Evolutionary conservation across 805 yeast species (phyloP).

Genomic region (Lipomyces spencermartinsiae): DNA sequence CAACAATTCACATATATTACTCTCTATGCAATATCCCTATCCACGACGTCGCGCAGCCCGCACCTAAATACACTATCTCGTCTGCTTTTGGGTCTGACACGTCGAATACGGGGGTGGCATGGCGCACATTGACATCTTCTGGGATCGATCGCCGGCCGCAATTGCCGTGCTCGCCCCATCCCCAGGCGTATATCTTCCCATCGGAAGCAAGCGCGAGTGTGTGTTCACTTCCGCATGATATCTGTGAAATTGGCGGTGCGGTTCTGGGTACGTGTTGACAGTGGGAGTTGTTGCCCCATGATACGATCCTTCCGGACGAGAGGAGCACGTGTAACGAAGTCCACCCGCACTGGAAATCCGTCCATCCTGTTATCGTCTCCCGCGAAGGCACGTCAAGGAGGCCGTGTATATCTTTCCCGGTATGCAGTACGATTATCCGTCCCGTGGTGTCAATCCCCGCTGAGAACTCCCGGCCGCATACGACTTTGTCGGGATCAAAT

Average conservation of each 20-base stretch:
- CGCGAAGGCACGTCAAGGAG: slow-evolving; percentile 5
- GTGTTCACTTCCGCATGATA: slow-evolving; percentile 84
- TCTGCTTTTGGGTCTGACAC: neutral
- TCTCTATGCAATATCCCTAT: slow-evolving; percentile 1
- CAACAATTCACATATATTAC: no score
- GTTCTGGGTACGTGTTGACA: slow-evolving; percentile 59
- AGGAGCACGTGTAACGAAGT: slow-evolving; percentile 66
- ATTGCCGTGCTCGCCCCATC: slow-evolving; percentile 99
- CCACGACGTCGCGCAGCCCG: slow-evolving; percentile 47
- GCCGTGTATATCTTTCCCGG: slow-evolving; percentile 14
- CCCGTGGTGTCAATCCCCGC: slow-evolving; percentile 44
- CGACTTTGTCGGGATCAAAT: slow-evolving; percentile 34
- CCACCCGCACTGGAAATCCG: slow-evolving; percentile 69
- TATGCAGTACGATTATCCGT: slow-evolving; percentile 27
- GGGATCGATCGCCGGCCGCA: slow-evolving; percentile 59
- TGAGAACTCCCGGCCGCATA: slow-evolving; percentile 68
- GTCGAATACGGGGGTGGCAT: slow-evolving; percentile 11
- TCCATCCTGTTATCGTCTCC: slow-evolving; percentile 7
- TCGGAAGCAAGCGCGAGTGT: slow-evolving; percentile 55
- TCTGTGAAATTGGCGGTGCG: slow-evolving; percentile 34
- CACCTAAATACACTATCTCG: slow-evolving; percentile 33
- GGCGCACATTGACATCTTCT: slow-evolving; percentile 14
- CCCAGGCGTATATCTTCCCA: slow-evolving; percentile 74
- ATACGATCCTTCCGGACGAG: slow-evolving; percentile 45
- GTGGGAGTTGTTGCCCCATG: slow-evolving; percentile 79